Base-by-base conservation (phyloP, 192 early-diverging fungal genomes). In the Jimgerdemannia flammicorona region DNA sequence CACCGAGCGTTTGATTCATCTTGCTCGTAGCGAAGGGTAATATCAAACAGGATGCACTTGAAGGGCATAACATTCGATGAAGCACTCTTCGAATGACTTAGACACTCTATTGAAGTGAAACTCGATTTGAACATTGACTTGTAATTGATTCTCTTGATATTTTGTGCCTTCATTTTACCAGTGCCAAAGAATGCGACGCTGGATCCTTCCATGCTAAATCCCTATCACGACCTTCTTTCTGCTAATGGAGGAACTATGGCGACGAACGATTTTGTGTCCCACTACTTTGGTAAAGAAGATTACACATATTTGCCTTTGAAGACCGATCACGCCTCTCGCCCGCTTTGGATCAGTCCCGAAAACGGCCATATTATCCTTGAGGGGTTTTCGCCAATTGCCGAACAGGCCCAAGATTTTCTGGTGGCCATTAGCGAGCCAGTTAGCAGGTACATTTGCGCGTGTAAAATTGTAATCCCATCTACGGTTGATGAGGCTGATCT, bases 361-460 rank as follows among this genome's bases (percentile, higher is more conserved):
- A 92, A 86, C 83, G 90, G 92, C 3, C 87, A 92, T 65, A 94
- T 99, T 73, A 94, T 96, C 64, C 86, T 99, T 1, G 98, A 99
- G 86, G 94, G 95, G 14, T 99, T 99, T 70, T 98, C 97, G 7
- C 95, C 96, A 4, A 96, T 99, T 77, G 91, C 96, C 8, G 94
- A 96, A 73, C 93, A 97, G 75, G 97, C 97, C 0, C 93, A 95
- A 67, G 98, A 99, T 86, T 97, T 98, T 78, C 80, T 99, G 17
- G 95, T 96, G 66, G 92, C 97, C 18, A 95, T 99, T 71, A 93
- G 95, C 69, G 98, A 99, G 78, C 98, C 98, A 66, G 88, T 99
- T 4, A 94, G 92, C 77, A 87, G 94, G 78, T 91, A 87, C 14
- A 80, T 83, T 64, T 72, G 49, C 3, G 64, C 9, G 70, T n/a